Evolutionary conservation across 495 filamentous ascomycete genomes (phyloP).

Genomic region (Hypoxylon rickii): DNA sequence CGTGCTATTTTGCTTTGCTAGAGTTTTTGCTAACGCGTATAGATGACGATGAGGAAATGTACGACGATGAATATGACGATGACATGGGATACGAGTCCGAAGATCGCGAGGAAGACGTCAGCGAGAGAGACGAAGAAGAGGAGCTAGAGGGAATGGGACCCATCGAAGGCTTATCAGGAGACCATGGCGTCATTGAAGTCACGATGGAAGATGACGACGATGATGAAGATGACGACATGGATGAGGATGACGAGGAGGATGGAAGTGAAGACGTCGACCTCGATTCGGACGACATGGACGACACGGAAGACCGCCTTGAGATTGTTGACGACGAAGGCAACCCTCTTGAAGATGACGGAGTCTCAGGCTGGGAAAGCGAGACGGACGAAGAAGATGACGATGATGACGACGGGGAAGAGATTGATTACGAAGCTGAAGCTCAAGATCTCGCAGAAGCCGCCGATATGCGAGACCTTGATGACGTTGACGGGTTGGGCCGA

Average conservation of each 20-base stretch:
- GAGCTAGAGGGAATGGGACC: constrained; percentile 74
- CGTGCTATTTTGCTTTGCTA: background rate
- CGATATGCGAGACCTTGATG: constrained; percentile 43
- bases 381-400: constrained; percentile 59
- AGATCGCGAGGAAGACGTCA: constrained; percentile 86
- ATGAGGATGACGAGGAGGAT: constrained; percentile 61
- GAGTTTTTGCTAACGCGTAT: constrained; percentile 35
- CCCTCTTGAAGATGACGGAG: constrained; percentile 56
- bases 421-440: constrained; percentile 53
- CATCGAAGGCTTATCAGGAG: constrained; percentile 83
- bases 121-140: constrained; percentile 83
- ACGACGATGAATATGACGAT: constrained; percentile 80
- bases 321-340: constrained; percentile 62
- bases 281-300: constrained; percentile 55
- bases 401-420: constrained; percentile 54
- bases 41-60: constrained; percentile 76
- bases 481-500: constrained; percentile 50
- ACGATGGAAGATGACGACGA: constrained; percentile 79
- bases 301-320: constrained; percentile 57
- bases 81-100: constrained; percentile 86
- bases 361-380: constrained; percentile 60
- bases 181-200: constrained; percentile 77
- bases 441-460: constrained; percentile 48
- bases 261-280: constrained; percentile 57
- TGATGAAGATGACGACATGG: constrained; percentile 71